These are phyloP conservation scores for Oryza glumipatula DNA, from an alignment of 176 grass and related monocot species.

Conservation along the genomic window DNA sequence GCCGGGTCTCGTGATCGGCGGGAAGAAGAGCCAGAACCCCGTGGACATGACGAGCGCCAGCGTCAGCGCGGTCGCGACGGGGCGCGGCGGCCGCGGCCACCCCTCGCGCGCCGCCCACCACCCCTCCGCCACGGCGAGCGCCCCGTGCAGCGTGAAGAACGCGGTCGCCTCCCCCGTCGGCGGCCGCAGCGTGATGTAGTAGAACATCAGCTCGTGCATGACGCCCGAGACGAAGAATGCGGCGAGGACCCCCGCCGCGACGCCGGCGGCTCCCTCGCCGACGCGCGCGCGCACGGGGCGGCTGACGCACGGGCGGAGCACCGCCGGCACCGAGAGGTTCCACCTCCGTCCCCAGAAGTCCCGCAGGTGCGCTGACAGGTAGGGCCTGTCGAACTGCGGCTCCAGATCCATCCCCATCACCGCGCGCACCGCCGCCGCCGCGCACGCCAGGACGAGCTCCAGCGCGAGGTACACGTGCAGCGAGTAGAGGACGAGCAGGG, in stretches of 20 bases:
- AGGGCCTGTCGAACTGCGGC: slow-evolving; percentile 74
- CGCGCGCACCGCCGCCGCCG: slow-evolving; percentile 32
- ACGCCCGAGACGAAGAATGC: slow-evolving; percentile 65
- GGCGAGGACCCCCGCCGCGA: slow-evolving; percentile 40
- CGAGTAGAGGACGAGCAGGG: slow-evolving; percentile 48
- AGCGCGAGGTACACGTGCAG: slow-evolving; percentile 61
- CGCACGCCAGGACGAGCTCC: slow-evolving; percentile 55
- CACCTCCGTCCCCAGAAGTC: slow-evolving; percentile 82
- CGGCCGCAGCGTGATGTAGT: slow-evolving; percentile 57
- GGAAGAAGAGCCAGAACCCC: slow-evolving; percentile 71
- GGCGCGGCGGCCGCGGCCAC: slow-evolving; percentile 48
- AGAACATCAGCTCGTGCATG: slow-evolving; percentile 78
- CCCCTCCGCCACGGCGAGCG: slow-evolving; percentile 51
- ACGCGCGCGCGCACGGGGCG: slow-evolving; percentile 39
- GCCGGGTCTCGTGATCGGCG: slow-evolving; percentile 49
- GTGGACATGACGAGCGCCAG: slow-evolving; percentile 49
- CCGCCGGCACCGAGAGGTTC: slow-evolving; percentile 64
- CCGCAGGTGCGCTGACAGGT: slow-evolving; percentile 46
- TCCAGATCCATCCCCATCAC: slow-evolving; percentile 54
- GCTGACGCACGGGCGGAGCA: slow-evolving; percentile 66
- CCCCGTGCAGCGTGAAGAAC: slow-evolving; percentile 74
- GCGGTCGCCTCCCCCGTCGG: slow-evolving; percentile 58
- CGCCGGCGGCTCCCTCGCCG: neutral
- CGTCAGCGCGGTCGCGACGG: slow-evolving; percentile 28
- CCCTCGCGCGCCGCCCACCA: slow-evolving; percentile 37